phyloP scores from a whole-genome alignment of 306 rosid species.

The Gynostemma pentaphyllum region DNA sequence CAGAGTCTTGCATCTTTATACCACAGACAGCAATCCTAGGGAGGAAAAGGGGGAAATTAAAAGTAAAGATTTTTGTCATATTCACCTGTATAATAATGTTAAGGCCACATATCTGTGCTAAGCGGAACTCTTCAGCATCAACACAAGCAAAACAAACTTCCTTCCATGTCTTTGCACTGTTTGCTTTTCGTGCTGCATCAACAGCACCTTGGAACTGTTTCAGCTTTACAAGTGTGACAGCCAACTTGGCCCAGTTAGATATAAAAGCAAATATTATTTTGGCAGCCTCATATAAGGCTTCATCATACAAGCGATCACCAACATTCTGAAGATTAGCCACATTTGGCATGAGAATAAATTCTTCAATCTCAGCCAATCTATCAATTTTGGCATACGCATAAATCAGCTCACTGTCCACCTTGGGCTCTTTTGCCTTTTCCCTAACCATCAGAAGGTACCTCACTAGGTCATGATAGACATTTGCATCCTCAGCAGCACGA shows the following conservation, averaged over 20 bases:
- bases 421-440: slow-evolving; percentile 88
- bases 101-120: slow-evolving; percentile 98
- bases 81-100: slow-evolving; percentile 89
- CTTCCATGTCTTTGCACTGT: slow-evolving; percentile 98
- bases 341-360: slow-evolving; percentile 95
- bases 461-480: slow-evolving; percentile 90
- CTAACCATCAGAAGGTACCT: slow-evolving; percentile 95
- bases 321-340: slow-evolving; percentile 97
- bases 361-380: slow-evolving; percentile 90
- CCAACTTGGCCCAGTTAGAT: slow-evolving; percentile 99
- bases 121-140: slow-evolving; percentile 98
- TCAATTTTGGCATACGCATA: slow-evolving; percentile 98
- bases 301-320: slow-evolving; percentile 91
- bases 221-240: slow-evolving; percentile 84
- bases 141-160: slow-evolving; percentile 99
- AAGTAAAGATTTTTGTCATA: background rate
- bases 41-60: background rate
- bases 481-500: slow-evolving; percentile 62
- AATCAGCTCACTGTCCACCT: slow-evolving; percentile 97
- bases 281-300: slow-evolving; percentile 93
- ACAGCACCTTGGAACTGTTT: slow-evolving; percentile 97
- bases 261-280: slow-evolving; percentile 86
- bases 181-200: slow-evolving; percentile 99
- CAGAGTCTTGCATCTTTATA: background rate
- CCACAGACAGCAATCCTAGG: background rate